phyloP scores from a whole-genome alignment of 768 basidiomycete genomes.

The Lyophyllum atratum region DNA sequence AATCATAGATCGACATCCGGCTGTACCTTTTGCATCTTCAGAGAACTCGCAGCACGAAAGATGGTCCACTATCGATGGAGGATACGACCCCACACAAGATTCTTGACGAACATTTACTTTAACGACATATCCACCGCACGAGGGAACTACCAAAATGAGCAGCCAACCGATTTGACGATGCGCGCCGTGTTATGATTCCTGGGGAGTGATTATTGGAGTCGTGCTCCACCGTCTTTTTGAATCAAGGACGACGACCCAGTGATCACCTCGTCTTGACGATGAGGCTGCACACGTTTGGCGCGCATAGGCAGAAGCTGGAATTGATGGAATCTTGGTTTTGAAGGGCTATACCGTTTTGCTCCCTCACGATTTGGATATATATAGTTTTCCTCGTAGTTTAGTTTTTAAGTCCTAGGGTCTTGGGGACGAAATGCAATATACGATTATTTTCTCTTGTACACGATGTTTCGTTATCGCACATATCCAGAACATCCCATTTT shows the following conservation, averaged over 20 bases:
- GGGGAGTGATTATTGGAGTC: conserved; percentile 10
- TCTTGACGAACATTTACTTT: conserved; percentile 39
- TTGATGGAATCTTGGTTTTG: conserved; percentile 17
- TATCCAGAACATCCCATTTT: conserved; percentile 2
- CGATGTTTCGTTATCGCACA: conserved; percentile 1
- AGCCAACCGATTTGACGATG: conserved; percentile 18
- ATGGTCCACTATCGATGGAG: conserved; percentile 27
- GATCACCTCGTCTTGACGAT: conserved; percentile 17
- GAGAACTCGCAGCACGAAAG: conserved; percentile 22
- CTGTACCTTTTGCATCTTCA: conserved; percentile 10
- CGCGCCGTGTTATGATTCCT: conserved; percentile 12
- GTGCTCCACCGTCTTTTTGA: conserved; percentile 12
- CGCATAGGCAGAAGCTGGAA: conserved; percentile 8
- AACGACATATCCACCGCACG: conserved; percentile 14
- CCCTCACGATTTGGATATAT: conserved; percentile 9
- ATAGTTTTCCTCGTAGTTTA: conserved; percentile 12
- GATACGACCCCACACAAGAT: conserved; percentile 33
- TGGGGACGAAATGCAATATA: conserved; percentile 15
- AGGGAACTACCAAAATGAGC: conserved; percentile 2
- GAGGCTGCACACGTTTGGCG: conserved; percentile 7
- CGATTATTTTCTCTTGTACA: conserved; percentile 5
- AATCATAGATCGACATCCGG: conserved; percentile 13
- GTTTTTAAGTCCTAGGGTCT: conserved; percentile 13
- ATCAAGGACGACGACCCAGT: conserved; percentile 1
- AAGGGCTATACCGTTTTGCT: conserved; percentile 6